Evolutionary conservation across 345 rosid species (phyloP).

Genomic region (Aquilaria yunnanensis): DNA sequence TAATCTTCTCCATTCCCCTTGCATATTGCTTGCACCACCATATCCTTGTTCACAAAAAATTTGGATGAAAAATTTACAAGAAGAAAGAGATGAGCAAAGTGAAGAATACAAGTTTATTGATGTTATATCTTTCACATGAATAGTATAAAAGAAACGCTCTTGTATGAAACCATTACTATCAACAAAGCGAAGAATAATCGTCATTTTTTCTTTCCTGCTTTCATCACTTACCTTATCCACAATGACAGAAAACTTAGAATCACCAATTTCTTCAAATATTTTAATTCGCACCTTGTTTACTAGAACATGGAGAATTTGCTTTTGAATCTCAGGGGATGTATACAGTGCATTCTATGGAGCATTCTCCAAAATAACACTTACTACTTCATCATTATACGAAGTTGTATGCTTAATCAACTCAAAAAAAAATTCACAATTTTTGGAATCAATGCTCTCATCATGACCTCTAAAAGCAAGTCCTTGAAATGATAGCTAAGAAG

Average conservation of each 20-base stretch:
- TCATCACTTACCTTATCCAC: neutral
- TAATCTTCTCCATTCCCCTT: neutral
- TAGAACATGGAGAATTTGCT: neutral
- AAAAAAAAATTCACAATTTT: constrained; percentile 1
- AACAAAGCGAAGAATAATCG: too few species aligned
- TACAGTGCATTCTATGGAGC: neutral
- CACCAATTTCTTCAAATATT: too few species aligned
- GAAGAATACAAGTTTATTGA: too few species aligned
- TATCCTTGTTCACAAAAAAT: neutral
- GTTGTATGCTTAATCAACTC: neutral
- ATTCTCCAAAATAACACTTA: neutral
- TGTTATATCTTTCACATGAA: neutral
- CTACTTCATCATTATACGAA: neutral
- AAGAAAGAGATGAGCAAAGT: too few species aligned
- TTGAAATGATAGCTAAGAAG: neutral
- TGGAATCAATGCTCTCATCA: neutral
- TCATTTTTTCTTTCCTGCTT: neutral
- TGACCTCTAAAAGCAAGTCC: constrained; percentile 4
- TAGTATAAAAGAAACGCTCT: neutral
- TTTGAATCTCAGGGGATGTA: constrained; percentile 2
- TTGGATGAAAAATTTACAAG: too few species aligned
- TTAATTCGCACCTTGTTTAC: neutral
- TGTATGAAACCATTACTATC: neutral
- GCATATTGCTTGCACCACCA: neutral
- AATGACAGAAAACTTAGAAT: neutral